phyloP scores from a whole-genome alignment of 345 rosid species.

The Excoecaria cochinchinensis region DNA sequence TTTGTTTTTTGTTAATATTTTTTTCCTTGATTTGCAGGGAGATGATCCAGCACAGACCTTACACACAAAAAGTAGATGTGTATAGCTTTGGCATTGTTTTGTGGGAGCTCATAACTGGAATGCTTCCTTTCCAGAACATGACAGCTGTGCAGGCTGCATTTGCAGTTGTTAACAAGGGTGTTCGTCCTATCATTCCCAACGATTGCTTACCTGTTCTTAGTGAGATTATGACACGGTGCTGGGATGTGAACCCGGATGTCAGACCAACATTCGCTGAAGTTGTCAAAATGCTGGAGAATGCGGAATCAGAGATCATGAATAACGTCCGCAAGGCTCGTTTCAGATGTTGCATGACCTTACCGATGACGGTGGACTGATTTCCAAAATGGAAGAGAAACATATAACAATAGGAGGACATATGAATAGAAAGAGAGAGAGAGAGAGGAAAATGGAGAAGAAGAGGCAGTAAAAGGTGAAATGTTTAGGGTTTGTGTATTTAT shows the following conservation, averaged over 20 bases:
- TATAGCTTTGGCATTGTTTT: constrained; percentile 34
- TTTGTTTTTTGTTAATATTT: too few relatives aligned
- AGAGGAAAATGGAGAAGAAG: background rate
- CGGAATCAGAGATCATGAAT: constrained; percentile 31
- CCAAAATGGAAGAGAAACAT: background rate
- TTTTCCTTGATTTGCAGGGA: constrained; percentile 12
- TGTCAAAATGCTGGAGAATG: constrained; percentile 28
- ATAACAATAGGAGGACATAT: background rate
- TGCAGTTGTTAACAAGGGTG: constrained; percentile 33
- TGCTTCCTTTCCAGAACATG: constrained; percentile 34
- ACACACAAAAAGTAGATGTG: constrained; percentile 32
- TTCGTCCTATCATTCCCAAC: constrained; percentile 23
- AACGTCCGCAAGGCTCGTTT: constrained; percentile 32
- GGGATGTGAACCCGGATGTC: constrained; percentile 30
- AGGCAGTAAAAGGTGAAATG: background rate
- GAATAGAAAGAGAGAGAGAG: too few relatives aligned
- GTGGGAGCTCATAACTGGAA: constrained; percentile 31
- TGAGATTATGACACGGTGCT: constrained; percentile 31
- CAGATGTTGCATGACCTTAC: constrained; percentile 31
- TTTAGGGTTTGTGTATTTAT: too few relatives aligned
- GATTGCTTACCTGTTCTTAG: constrained; percentile 26
- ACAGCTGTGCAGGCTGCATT: constrained; percentile 36
- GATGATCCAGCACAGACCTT: constrained; percentile 35
- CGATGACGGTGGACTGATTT: constrained; percentile 30
- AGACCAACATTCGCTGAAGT: constrained; percentile 23